phyloP scores from a whole-genome alignment of 2,329 filamentous ascomycete genomes.

The Fusarium xyrophilum region DNA sequence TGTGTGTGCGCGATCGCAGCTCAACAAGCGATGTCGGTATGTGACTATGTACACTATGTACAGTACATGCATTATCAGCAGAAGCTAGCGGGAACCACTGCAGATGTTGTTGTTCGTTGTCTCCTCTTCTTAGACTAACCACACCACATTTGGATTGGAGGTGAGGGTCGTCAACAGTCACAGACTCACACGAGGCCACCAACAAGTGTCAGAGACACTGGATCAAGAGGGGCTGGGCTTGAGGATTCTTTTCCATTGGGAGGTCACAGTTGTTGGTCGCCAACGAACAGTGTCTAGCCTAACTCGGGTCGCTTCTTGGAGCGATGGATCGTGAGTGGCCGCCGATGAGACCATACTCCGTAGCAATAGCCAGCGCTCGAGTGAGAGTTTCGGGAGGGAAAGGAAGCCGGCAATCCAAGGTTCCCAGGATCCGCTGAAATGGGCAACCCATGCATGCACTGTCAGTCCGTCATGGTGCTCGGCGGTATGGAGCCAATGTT shows the following conservation, averaged over 20 bases:
- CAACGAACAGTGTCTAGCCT: constrained; percentile 38
- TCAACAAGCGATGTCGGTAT: constrained; percentile 31
- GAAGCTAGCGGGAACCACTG: constrained; percentile 31
- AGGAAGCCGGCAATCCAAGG: constrained; percentile 23
- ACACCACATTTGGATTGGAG: constrained; percentile 29
- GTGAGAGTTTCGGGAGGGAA: constrained; percentile 32
- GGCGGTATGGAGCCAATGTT: constrained; percentile 21
- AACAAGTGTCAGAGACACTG: constrained; percentile 24
- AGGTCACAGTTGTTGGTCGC: constrained; percentile 37
- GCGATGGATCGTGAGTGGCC: constrained; percentile 39
- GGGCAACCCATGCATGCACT: constrained; percentile 12
- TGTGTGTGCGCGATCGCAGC: constrained; percentile 25
- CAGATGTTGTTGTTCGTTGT: constrained; percentile 15
- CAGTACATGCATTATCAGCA: background rate
- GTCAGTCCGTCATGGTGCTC: constrained; percentile 17
- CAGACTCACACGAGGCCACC: constrained; percentile 30
- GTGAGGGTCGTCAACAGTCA: constrained; percentile 33
- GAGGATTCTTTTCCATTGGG: constrained; percentile 17
- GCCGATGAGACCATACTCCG: constrained; percentile 16
- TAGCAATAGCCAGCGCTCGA: constrained; percentile 19
- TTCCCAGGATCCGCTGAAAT: constrained; percentile 32
- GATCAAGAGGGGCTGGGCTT: constrained; percentile 37
- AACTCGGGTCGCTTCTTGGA: constrained; percentile 36
- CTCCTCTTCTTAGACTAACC: constrained; percentile 14
- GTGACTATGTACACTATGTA: background rate